These are phyloP conservation scores for Passalora sequoiae DNA, from an alignment of 2,329 filamentous ascomycete species.

Conservation along the genomic window DNA sequence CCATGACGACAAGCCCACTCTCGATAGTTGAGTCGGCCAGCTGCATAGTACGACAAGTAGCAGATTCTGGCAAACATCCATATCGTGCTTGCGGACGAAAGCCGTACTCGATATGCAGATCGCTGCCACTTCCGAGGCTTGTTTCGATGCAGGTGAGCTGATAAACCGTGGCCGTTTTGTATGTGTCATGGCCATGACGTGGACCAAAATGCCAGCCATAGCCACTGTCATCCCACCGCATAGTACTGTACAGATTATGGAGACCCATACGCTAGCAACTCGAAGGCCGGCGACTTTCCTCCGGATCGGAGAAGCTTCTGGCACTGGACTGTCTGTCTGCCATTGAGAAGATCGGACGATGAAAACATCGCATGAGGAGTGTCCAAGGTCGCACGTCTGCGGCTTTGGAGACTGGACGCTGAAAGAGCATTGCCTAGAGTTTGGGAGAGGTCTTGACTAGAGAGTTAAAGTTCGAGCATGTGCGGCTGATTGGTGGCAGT, in stretches of 20 bases:
- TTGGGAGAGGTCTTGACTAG: neutral
- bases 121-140: too few relatives aligned
- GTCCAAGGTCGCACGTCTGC: neutral
- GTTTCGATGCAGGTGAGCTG: too few relatives aligned
- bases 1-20: neutral
- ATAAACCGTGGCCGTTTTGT: too few relatives aligned
- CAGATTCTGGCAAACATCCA: neutral
- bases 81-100: neutral
- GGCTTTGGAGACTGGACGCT: neutral
- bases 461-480: neutral
- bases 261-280: too few relatives aligned
- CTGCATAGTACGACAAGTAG: neutral
- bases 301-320: too few relatives aligned
- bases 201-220: too few relatives aligned
- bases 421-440: neutral
- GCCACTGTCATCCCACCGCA: too few relatives aligned
- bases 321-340: too few relatives aligned
- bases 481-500: neutral
- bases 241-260: too few relatives aligned
- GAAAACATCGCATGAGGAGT: neutral
- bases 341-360: too few relatives aligned
- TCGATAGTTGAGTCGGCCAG: neutral
- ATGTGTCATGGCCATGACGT: too few relatives aligned
- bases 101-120: neutral
- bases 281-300: too few relatives aligned